phyloP scores from a whole-genome alignment of 495 filamentous ascomycete genomes.

The Penicillium riverlandense region DNA sequence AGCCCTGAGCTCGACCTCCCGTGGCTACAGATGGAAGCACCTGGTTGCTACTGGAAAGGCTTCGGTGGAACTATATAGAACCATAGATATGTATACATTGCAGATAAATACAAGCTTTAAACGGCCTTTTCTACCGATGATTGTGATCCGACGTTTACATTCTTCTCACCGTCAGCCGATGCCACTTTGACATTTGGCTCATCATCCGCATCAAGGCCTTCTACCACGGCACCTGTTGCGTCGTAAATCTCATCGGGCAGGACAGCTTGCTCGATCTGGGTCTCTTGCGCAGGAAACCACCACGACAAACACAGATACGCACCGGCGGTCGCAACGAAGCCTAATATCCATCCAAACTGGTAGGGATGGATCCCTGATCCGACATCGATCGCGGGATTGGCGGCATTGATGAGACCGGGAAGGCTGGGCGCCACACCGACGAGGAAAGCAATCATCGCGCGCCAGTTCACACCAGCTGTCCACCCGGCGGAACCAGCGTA shows the following conservation, averaged over 20 bases:
- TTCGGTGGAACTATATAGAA: no score
- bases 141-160: not conserved
- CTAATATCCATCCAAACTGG: conserved; percentile 50
- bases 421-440: conserved; percentile 55
- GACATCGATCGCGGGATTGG: conserved; percentile 36
- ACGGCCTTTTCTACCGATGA: conserved; percentile 1
- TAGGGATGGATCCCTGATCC: conserved; percentile 44
- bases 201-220: conserved; percentile 18
- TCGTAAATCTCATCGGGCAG: conserved; percentile 45
- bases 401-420: conserved; percentile 48
- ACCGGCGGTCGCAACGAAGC: conserved; percentile 39
- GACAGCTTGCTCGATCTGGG: conserved; percentile 30
- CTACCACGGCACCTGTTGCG: conserved; percentile 22
- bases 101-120: not conserved
- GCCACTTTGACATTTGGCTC: not conserved
- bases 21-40: no score
- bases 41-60: no score
- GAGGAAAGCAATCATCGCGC: conserved; percentile 55
- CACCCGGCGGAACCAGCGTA: conserved; percentile 30
- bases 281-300: conserved; percentile 29
- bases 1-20: no score
- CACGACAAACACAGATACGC: conserved; percentile 38
- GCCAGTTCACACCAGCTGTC: conserved; percentile 52
- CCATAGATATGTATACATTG: no score
- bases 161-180: no score